Conservation (phyloP, 352 stramenopile genomes). For the Phytopythium sindhum region DNA sequence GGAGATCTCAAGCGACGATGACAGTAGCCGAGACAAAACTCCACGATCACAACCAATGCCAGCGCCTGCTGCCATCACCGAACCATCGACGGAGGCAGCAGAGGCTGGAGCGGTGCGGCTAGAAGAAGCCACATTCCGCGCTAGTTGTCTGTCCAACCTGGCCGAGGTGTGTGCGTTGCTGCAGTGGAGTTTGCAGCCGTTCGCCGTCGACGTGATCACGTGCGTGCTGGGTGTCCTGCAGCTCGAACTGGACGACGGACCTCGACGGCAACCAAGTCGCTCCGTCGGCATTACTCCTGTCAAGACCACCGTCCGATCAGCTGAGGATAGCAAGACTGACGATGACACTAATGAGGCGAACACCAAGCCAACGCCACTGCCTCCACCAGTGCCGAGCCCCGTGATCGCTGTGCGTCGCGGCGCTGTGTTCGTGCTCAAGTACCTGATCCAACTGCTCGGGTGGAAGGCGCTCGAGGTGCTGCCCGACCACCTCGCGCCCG, state of each 20-base stretch:
- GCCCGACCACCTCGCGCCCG: conserved; percentile 58
- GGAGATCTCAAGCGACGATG: conserved; percentile 25
- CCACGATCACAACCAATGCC: background rate
- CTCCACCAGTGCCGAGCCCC: conserved; percentile 14
- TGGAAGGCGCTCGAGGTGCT: conserved; percentile 74
- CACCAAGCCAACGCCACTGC: background rate
- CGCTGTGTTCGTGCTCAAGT: conserved; percentile 71
- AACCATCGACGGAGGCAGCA: conserved; percentile 7
- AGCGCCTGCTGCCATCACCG: background rate
- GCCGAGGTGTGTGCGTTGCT: conserved; percentile 78
- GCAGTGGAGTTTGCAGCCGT: conserved; percentile 70
- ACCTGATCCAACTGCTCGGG: conserved; percentile 74
- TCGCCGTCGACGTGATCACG: conserved; percentile 68
- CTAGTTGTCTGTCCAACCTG: conserved; percentile 86
- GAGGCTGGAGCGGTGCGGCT: conserved; percentile 24
- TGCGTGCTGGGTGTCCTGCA: conserved; percentile 81
- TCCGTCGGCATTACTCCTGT: background rate
- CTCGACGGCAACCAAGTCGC: background rate
- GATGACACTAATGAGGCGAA: background rate
- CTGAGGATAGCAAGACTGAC: background rate
- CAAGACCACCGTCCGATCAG: background rate
- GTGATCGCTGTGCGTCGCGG: conserved; percentile 66
- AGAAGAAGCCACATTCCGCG: conserved; percentile 57
- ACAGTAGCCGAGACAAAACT: background rate
- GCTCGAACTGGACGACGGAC: conserved; percentile 45